Evolutionary conservation across 2,329 filamentous ascomycete genomes (phyloP).

Genomic region (Scedosporium minutisporum): DNA sequence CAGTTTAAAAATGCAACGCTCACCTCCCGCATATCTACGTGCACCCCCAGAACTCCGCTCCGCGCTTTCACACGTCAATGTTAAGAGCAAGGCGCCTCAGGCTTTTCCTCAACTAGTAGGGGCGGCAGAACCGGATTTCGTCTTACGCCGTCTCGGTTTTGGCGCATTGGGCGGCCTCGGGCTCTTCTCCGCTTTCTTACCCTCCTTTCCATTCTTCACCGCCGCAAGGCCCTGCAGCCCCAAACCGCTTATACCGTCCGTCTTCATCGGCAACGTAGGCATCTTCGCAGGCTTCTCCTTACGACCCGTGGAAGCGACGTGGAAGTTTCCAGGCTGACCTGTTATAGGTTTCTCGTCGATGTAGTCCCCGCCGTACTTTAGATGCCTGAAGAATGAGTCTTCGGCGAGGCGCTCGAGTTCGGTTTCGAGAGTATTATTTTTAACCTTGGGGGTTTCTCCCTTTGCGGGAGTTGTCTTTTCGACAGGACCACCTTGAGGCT

Average conservation of each 20-base stretch:
- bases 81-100: neutral
- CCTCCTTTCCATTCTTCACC: slow-evolving; percentile 20
- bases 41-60: too few species aligned
- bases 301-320: slow-evolving; percentile 51
- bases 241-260: neutral
- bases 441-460: slow-evolving; percentile 15
- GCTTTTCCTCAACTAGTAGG: neutral
- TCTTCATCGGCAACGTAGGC: slow-evolving; percentile 4
- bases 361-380: slow-evolving; percentile 53
- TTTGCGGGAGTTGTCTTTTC: slow-evolving; percentile 11
- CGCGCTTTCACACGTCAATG: neutral
- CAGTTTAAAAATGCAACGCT: too few species aligned
- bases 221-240: slow-evolving; percentile 12
- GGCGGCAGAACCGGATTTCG: slow-evolving; percentile 17
- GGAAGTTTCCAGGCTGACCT: slow-evolving; percentile 55
- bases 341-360: slow-evolving; percentile 61
- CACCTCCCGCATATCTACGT: too few species aligned
- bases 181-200: slow-evolving; percentile 25
- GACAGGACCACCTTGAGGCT: slow-evolving; percentile 24
- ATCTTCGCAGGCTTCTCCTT: slow-evolving; percentile 26
- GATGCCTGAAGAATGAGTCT: slow-evolving; percentile 47
- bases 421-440: slow-evolving; percentile 22
- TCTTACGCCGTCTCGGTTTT: slow-evolving; percentile 30
- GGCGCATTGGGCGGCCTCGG: slow-evolving; percentile 14
- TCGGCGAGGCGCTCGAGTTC: slow-evolving; percentile 41